Conservation (phyloP, 2,329 filamentous ascomycete genomes). For the Botryotinia calthae region DNA sequence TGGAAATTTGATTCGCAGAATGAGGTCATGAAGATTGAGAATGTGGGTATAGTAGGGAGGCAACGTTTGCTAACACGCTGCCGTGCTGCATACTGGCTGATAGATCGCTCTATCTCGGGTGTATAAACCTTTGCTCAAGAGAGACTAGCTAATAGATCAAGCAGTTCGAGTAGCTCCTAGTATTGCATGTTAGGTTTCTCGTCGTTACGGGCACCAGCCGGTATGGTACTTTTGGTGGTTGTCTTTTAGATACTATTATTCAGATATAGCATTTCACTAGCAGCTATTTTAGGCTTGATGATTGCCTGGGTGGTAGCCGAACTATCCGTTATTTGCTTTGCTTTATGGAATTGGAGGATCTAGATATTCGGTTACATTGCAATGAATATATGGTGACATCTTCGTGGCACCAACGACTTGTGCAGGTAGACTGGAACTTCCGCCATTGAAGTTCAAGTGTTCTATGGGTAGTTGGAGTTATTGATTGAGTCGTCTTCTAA, state of each 20-base stretch:
- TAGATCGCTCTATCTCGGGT: no score
- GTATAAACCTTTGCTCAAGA: accelerated
- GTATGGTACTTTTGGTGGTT: neutral
- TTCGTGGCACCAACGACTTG: neutral
- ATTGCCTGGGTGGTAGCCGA: neutral
- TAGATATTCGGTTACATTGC: neutral
- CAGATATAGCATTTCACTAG: neutral
- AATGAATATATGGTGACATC: neutral
- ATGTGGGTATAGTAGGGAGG: neutral
- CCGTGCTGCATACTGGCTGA: neutral
- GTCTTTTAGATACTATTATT: neutral
- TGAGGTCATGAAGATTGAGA: neutral
- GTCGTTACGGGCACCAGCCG: accelerated
- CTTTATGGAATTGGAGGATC: neutral
- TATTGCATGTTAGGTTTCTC: neutral
- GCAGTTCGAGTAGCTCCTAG: neutral
- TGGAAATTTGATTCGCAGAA: no score
- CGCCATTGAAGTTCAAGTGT: accelerated
- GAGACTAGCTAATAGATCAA: neutral
- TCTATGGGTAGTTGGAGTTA: no score
- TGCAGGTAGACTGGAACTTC: neutral
- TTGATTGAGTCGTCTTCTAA: neutral
- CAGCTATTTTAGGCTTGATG: neutral
- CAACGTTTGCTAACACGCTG: neutral
- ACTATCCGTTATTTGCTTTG: neutral